Conservation (phyloP, 257 asterid genomes). For the Ilex aquifolium region DNA sequence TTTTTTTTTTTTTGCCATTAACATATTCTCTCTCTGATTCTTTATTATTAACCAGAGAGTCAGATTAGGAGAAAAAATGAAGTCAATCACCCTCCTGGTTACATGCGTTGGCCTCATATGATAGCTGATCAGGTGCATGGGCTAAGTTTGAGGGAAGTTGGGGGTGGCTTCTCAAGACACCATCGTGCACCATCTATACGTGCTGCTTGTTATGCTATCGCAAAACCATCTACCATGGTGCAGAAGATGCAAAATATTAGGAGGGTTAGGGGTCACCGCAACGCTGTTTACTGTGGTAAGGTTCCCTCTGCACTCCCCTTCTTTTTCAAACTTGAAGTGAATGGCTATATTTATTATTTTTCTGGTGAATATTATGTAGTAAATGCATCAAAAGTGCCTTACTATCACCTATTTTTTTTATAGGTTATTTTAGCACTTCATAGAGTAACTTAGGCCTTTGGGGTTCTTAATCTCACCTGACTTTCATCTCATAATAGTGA, state of each 20-base stretch:
- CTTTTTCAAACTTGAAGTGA: conserved; percentile 6
- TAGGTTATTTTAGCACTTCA: too few relatives aligned
- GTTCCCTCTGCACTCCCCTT: conserved; percentile 7
- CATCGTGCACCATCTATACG: conserved; percentile 90
- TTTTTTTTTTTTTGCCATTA: conserved; percentile 16
- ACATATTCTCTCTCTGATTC: conserved; percentile 29
- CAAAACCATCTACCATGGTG: conserved; percentile 92
- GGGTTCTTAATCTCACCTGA: too few relatives aligned
- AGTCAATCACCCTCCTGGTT: conserved; percentile 45
- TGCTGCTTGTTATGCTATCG: conserved; percentile 90
- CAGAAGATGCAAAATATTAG: conserved; percentile 81
- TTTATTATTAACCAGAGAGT: conserved; percentile 39
- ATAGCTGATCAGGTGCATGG: conserved; percentile 87
- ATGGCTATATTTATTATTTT: neutral
- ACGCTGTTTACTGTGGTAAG: conserved; percentile 93
- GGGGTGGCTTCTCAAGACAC: conserved; percentile 92
- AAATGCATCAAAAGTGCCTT: neutral
- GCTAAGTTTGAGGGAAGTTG: conserved; percentile 80
- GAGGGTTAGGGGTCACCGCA: conserved; percentile 79
- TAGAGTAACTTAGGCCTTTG: neutral
- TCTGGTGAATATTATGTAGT: neutral
- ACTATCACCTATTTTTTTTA: too few relatives aligned
- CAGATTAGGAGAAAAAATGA: conserved; percentile 36
- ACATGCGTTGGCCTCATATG: conserved; percentile 95
- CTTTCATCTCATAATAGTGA: too few relatives aligned